Evolutionary conservation across 2,329 filamentous ascomycete genomes (phyloP).

Genomic region (Periglandula ipomoeae): DNA sequence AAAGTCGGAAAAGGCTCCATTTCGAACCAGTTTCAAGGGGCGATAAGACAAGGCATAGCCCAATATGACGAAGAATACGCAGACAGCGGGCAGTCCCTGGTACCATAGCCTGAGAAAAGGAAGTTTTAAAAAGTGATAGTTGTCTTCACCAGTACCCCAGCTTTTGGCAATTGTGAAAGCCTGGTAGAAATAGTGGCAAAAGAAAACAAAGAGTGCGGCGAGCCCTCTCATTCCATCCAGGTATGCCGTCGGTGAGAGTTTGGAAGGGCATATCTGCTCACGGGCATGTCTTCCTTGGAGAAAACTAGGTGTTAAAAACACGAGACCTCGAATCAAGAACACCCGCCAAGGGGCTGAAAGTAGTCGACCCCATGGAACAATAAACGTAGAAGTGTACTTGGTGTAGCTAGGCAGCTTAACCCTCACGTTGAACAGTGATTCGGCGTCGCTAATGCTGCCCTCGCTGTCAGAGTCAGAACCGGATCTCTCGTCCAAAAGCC

Average conservation of each 20-base stretch:
- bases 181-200: conserved; percentile 48
- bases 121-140: conserved; percentile 40
- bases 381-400: conserved; percentile 17
- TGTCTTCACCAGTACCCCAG: conserved; percentile 34
- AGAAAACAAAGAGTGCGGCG: conserved; percentile 46
- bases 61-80: conserved; percentile 53
- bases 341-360: conserved; percentile 26
- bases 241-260: conserved; percentile 44
- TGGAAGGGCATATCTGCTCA: conserved; percentile 30
- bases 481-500: conserved; percentile 34
- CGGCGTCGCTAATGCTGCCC: conserved; percentile 27
- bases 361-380: conserved; percentile 18
- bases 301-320: conserved; percentile 46
- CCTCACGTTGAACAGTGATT: conserved; percentile 23
- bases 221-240: conserved; percentile 50
- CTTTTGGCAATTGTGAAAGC: conserved; percentile 41
- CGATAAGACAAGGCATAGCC: conserved; percentile 51
- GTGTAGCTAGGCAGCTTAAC: conserved; percentile 8
- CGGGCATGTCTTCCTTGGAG: conserved; percentile 34
- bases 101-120: conserved; percentile 46
- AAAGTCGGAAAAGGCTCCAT: conserved; percentile 28
- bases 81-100: conserved; percentile 47
- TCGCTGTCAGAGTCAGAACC: conserved; percentile 36
- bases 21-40: conserved; percentile 37
- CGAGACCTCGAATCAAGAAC: conserved; percentile 26